Conservation (phyloP, 345 rosid species). For the Crucihimalaya himalaica region DNA sequence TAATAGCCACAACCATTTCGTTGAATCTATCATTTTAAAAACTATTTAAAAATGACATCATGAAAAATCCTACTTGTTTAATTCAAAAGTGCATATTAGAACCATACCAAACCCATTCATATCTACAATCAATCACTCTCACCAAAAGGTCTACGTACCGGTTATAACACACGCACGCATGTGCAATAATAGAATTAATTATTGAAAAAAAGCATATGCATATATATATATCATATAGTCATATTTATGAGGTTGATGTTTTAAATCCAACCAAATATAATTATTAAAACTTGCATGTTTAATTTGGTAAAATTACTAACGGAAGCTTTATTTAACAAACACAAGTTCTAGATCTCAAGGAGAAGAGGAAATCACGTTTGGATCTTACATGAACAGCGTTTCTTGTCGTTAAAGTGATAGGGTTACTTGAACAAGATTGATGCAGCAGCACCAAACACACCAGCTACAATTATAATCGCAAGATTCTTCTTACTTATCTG, state of each 20-base stretch:
- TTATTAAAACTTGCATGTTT: no score
- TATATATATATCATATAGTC: not conserved
- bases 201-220: no score
- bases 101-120: constrained; percentile 32
- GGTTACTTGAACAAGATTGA: constrained; percentile 75
- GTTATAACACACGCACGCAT: not conserved
- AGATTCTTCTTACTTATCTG: constrained; percentile 80
- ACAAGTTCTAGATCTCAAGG: no score
- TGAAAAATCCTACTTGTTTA: not conserved
- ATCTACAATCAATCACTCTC: constrained; percentile 12
- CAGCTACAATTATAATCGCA: constrained; percentile 77
- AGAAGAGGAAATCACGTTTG: no score
- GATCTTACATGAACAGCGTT: no score
- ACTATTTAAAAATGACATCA: constrained; percentile 11
- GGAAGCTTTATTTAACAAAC: no score
- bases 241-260: not conserved
- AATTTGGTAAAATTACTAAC: no score
- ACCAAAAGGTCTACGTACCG: constrained; percentile 9
- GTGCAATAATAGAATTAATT: not conserved
- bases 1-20: not conserved
- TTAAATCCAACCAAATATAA: not conserved
- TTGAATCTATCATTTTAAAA: constrained; percentile 3
- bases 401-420: no score
- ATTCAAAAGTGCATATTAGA: constrained; percentile 18
- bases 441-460: constrained; percentile 77